phyloP scores from a whole-genome alignment of 495 filamentous ascomycete species.

The Lophium mytilinum region DNA sequence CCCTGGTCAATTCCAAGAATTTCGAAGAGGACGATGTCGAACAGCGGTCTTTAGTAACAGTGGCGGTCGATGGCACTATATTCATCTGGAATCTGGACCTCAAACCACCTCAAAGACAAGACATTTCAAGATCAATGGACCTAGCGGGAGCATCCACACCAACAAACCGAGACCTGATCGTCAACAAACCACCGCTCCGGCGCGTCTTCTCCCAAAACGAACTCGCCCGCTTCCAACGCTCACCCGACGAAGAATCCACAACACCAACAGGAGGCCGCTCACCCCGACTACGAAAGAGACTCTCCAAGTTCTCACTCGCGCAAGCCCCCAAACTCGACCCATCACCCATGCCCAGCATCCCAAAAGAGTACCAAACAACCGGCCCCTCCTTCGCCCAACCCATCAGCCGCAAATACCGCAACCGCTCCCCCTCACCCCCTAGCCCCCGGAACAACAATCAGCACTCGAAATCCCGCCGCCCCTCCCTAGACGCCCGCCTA shows the following conservation, averaged over 20 bases:
- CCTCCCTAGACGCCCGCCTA: slow-evolving; percentile 51
- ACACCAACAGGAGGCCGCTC: slow-evolving; percentile 26
- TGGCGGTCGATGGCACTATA: slow-evolving; percentile 36
- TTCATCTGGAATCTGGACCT: slow-evolving; percentile 32
- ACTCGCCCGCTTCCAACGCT: slow-evolving; percentile 30
- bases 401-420: slow-evolving; percentile 11
- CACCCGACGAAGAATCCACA: slow-evolving; percentile 21
- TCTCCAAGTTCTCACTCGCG: slow-evolving; percentile 30
- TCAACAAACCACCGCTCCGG: slow-evolving; percentile 29
- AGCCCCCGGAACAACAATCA: slow-evolving; percentile 24
- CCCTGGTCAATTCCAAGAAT: slow-evolving; percentile 43
- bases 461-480: slow-evolving; percentile 33
- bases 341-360: slow-evolving; percentile 19
- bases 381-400: not conserved
- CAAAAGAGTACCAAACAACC: slow-evolving; percentile 3
- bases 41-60: slow-evolving; percentile 29
- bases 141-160: slow-evolving; percentile 13
- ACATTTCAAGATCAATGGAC: slow-evolving; percentile 25
- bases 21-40: slow-evolving; percentile 1
- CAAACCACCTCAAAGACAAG: slow-evolving; percentile 7
- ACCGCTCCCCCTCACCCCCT: slow-evolving; percentile 32
- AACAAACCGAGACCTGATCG: slow-evolving; percentile 17
- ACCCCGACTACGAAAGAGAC: slow-evolving; percentile 24
- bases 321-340: slow-evolving; percentile 34
- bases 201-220: slow-evolving; percentile 35